Conservation (phyloP, 805 yeast species). For the Blastobotrys chiropterorum region DNA sequence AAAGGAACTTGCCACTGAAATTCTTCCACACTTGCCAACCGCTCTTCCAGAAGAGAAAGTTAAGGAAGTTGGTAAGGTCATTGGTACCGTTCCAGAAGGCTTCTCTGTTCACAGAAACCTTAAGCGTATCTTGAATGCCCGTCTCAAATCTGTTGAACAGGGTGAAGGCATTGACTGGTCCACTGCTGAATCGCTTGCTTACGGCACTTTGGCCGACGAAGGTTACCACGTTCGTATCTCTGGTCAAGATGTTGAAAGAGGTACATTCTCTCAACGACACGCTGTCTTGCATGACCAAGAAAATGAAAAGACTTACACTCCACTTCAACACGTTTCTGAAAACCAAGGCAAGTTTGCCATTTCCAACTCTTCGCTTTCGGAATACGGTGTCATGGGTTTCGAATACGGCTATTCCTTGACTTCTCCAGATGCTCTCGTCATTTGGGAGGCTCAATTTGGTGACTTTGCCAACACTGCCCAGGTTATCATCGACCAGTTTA, state of each 20-base stretch:
- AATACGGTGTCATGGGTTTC: constrained; percentile 98
- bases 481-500: constrained; percentile 93
- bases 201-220: constrained; percentile 84
- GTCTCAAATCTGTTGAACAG: constrained; percentile 77
- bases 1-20: constrained; percentile 90
- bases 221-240: constrained; percentile 96
- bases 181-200: constrained; percentile 98
- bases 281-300: constrained; percentile 96
- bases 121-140: constrained; percentile 84
- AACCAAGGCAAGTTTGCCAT: constrained; percentile 77
- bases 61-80: constrained; percentile 69
- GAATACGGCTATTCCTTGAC: constrained; percentile 98
- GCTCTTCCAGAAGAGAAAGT: constrained; percentile 67
- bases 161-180: constrained; percentile 99
- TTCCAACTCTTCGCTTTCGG: constrained; percentile 92
- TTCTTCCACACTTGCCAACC: constrained; percentile 94
- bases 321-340: constrained; percentile 72
- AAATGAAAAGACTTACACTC: constrained; percentile 75
- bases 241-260: constrained; percentile 99
- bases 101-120: constrained; percentile 92
- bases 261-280: constrained; percentile 99
- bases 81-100: constrained; percentile 78
- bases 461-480: constrained; percentile 99
- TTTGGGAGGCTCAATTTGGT: constrained; percentile 99
- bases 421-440: constrained; percentile 92